Evolutionary conservation across 345 rosid species (phyloP).

Genomic region (Lumnitzera racemosa): DNA sequence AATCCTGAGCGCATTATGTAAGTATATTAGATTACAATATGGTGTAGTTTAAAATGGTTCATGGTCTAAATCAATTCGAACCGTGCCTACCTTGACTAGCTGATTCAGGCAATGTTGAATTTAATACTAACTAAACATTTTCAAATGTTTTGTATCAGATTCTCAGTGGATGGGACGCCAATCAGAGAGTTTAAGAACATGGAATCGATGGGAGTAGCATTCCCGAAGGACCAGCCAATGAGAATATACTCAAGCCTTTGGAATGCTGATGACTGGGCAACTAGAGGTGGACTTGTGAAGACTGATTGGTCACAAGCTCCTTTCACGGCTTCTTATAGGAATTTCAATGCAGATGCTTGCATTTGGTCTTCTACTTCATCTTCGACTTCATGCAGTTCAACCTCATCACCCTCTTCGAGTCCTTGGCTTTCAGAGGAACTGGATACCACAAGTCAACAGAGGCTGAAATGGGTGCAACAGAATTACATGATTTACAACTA

Average conservation of each 20-base stretch:
- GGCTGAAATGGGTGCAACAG: slow-evolving; percentile 42
- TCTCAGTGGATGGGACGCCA: slow-evolving; percentile 49
- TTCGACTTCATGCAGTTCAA: slow-evolving; percentile 22
- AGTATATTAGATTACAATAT: not conserved
- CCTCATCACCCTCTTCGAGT: slow-evolving; percentile 10
- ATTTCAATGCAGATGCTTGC: slow-evolving; percentile 39
- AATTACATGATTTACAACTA: slow-evolving; percentile 56
- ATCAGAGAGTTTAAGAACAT: slow-evolving; percentile 57
- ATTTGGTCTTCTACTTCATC: slow-evolving; percentile 31
- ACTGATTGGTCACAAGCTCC: slow-evolving; percentile 59
- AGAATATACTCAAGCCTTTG: slow-evolving; percentile 55
- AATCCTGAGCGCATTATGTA: slow-evolving; percentile 50
- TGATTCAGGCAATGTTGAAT: too few species aligned
- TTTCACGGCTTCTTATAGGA: slow-evolving; percentile 49
- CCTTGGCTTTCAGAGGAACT: slow-evolving; percentile 35
- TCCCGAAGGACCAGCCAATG: slow-evolving; percentile 42
- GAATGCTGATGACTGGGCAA: slow-evolving; percentile 64
- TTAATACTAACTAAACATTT: too few species aligned
- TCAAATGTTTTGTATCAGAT: slow-evolving; percentile 10
- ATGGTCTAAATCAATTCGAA: too few species aligned
- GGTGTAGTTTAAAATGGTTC: too few species aligned
- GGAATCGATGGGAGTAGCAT: slow-evolving; percentile 37
- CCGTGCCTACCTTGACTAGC: too few species aligned
- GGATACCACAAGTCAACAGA: slow-evolving; percentile 23
- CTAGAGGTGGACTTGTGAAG: slow-evolving; percentile 55